Evolutionary conservation across 1,284 basidiomycete species (phyloP), one percentile per base, ranked within the genome.

Genomic region (Wallemia ichthyophaga): DNA sequence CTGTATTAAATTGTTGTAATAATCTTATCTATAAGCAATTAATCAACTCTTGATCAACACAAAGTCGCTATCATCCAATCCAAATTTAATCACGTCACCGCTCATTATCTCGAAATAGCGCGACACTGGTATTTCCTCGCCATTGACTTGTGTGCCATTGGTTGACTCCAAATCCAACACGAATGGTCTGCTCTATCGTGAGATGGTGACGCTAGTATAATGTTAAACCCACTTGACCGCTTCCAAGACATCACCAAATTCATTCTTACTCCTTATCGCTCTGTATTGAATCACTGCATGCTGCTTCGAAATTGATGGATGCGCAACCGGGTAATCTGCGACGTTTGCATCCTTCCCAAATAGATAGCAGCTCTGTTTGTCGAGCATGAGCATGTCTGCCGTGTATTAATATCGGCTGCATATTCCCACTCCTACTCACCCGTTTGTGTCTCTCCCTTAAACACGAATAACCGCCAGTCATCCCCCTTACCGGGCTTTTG

Each of bases 241-340:
- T 11, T 77, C 74, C 66, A 84, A 87, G 7, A 76, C 73, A 59
- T 77, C 78, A 1, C 92, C 92, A 65, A 81, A 86, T 67, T 96
- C 88, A 68, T 92, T 85, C 66, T 82, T 84, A 65, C 84, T 80
- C 62, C 78, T 78, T 1, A 92, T 76, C 66, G 83, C 81, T 24
- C 92, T 83, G 72, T 84, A 89, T 71, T 99, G 94, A 33, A 98
- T 82, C 2, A 82, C 94, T 24, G 92, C 91, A 67, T 99, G 94
- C 68, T 99, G 94, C 68, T 99, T 99, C 0, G 92, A 98, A 64
- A 85, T 89, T 2, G 91, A 96, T 0, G 91, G 89, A 68, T 99
- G 92, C 61, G 92, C 88, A 37, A 95, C 72, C 1, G 83, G 76
- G 62, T 98, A 85, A 67, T 98, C 94, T 48, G 81, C 81, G 28